Conservation (phyloP, 1,284 basidiomycete species). For the Pyrrhoderma lamaoense region DNA sequence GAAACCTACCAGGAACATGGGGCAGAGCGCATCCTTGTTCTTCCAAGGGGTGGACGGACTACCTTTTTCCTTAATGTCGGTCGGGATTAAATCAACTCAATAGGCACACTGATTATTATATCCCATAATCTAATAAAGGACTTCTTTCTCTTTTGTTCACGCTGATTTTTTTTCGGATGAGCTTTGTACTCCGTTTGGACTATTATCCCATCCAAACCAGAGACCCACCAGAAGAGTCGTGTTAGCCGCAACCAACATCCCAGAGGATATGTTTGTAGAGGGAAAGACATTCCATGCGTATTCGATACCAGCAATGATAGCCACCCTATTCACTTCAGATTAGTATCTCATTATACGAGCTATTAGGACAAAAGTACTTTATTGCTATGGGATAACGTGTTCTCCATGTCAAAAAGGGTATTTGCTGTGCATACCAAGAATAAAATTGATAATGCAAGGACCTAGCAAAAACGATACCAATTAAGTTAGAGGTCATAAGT, state of each 20-base stretch:
- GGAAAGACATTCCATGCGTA: conserved; percentile 88
- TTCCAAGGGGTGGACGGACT: conserved; percentile 70
- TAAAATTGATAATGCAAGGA: conserved; percentile 99
- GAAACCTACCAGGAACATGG: conserved; percentile 74
- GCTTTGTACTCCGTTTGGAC: conserved; percentile 15
- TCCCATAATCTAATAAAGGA: not conserved
- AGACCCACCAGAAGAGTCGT: conserved; percentile 53
- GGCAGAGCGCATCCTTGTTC: conserved; percentile 63
- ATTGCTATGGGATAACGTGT: conserved; percentile 54
- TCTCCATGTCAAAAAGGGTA: conserved; percentile 81
- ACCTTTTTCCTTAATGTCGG: conserved; percentile 75
- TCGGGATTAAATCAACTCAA: conserved; percentile 15
- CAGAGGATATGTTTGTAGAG: conserved; percentile 68
- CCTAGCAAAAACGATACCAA: conserved; percentile 90
- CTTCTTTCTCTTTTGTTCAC: not conserved
- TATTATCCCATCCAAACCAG: conserved; percentile 48
- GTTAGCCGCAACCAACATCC: conserved; percentile 53
- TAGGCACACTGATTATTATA: not conserved
- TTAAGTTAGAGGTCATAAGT: conserved; percentile 86
- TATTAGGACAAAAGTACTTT: conserved; percentile 42
- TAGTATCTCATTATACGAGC: not conserved
- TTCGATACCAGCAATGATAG: conserved; percentile 60
- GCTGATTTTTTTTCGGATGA: conserved; percentile 4
- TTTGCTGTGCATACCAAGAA: conserved; percentile 92
- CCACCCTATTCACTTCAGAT: conserved; percentile 41